Evolutionary conservation across 2,329 filamentous ascomycete species (phyloP), one percentile per base, ranked within the genome.

Genomic region (Pyrenophora graminea): DNA sequence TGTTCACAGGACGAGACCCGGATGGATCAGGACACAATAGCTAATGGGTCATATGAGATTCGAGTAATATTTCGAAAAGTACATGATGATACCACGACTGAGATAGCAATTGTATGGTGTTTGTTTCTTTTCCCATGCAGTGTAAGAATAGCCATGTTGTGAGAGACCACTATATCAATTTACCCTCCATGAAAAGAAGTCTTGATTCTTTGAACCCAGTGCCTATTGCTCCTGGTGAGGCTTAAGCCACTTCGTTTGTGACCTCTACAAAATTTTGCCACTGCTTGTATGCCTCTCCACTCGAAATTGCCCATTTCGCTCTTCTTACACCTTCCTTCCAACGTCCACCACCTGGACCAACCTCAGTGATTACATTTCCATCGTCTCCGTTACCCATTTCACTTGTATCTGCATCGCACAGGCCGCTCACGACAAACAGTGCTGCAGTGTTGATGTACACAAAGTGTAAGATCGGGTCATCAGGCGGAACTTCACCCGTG

Each of bases 301-400:
- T 96, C 74, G 86, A 84, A 40, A 99, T 83, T 9, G 91, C 91
- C 89, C 90, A 95, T 64, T 88, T 85, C 13, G 94, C 94, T 69
- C 91, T 83, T 63, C 93, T 81, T 12, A 97, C 84, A 45, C 93
- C 94, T 70, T 97, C 93, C 77, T 96, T 99, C 94, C 94, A 99
- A 66, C 93, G 83, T 50, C 90, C 85, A 12, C 90, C 90, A 9
- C 88, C 92, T 4, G 92, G 92, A 0, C 94, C 93, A 40, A 88
- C 80, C 71, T 97, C 92, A 13, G 77, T 84, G 56, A 96, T 83
- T 39, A 96, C 90, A 36, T 86, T 80, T 0, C 90, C 90, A 64
- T 93, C 89, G 64, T 96, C 90, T 1, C 87, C 89, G 39, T 81
- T 77, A 0, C 90, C 90, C 88, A 95, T 90, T 67, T 84, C 77